Percentiles rank a stretch among this genome's conserved stretches.
phyloP scores from a whole-genome alignment of 768 basidiomycete genomes.

The Rhodotorula taiwanensis region DNA sequence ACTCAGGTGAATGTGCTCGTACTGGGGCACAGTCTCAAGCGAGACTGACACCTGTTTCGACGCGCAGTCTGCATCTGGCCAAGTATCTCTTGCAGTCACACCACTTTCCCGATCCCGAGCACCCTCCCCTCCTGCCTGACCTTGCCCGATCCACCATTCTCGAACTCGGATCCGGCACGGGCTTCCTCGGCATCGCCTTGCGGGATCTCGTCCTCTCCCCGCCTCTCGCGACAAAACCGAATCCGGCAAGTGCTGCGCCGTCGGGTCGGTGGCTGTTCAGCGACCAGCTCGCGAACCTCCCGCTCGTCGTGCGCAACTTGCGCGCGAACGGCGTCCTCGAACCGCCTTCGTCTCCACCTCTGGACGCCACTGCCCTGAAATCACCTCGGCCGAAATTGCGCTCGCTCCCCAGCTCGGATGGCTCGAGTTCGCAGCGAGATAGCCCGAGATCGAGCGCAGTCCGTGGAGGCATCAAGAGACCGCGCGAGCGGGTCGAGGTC shows the following conservation, averaged over 20 bases:
- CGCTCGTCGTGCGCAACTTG: constrained; percentile 26
- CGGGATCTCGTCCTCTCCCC: not conserved
- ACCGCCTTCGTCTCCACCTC: not conserved
- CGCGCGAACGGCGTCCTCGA: constrained; percentile 7
- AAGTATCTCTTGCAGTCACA: constrained; percentile 10
- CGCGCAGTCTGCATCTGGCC: constrained; percentile 18
- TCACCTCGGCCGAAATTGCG: not conserved
- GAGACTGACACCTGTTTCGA: too few relatives aligned
- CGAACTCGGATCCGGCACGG: constrained; percentile 29
- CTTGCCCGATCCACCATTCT: constrained; percentile 15
- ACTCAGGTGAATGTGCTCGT: not conserved
- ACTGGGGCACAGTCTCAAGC: not conserved
- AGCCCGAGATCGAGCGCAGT: too few relatives aligned
- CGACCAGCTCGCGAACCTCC: constrained; percentile 28
- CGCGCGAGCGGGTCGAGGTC: not conserved
- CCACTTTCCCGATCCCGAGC: constrained; percentile 17
- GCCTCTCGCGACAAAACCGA: too few relatives aligned
- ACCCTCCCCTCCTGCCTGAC: constrained; percentile 2
- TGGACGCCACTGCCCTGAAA: not conserved
- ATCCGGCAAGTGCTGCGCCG: too few relatives aligned
- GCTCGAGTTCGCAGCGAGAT: too few relatives aligned
- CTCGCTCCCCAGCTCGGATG: not conserved
- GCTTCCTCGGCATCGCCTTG: constrained; percentile 19
- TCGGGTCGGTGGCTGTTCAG: constrained; percentile 16
- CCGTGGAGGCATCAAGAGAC: too few relatives aligned